Evolutionary conservation across 768 basidiomycete genomes (phyloP).

Genomic region (Hemileccinum rubropunctum): DNA sequence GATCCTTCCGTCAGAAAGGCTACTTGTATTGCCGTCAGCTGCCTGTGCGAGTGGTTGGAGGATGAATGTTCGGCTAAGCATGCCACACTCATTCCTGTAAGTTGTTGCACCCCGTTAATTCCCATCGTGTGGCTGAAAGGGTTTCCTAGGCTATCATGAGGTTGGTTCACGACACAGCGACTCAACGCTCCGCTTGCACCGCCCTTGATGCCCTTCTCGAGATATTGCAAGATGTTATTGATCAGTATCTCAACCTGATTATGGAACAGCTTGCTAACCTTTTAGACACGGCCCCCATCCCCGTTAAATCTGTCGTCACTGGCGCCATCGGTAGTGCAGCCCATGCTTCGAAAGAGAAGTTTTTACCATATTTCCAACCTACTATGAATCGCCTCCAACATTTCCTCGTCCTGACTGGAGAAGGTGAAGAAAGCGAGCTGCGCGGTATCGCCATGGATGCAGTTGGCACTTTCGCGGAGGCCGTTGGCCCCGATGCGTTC

Average conservation of each 20-base stretch:
- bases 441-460: conserved; percentile 98
- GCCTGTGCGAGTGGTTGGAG: conserved; percentile 95
- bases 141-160: conserved; percentile 75
- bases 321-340: conserved; percentile 98
- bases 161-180: conserved; percentile 80
- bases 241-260: conserved; percentile 87
- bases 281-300: conserved; percentile 80
- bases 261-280: conserved; percentile 92
- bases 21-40: conserved; percentile 93
- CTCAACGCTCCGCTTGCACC: conserved; percentile 92
- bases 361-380: conserved; percentile 91
- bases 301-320: conserved; percentile 91
- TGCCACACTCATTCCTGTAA: conserved; percentile 77
- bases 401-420: conserved; percentile 80
- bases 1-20: conserved; percentile 91
- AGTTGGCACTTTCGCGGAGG: conserved; percentile 97
- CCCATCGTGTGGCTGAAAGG: neutral
- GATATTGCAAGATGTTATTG: conserved; percentile 86
- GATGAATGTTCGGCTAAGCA: conserved; percentile 89
- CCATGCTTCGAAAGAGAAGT: conserved; percentile 88
- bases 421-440: conserved; percentile 91
- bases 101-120: conserved; percentile 21
- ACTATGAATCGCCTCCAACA: conserved; percentile 87
- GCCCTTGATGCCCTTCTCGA: conserved; percentile 96
- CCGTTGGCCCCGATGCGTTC: conserved; percentile 92